Conservation (phyloP, 73 alveolate species). For the Symbiodinium natans region DNA sequence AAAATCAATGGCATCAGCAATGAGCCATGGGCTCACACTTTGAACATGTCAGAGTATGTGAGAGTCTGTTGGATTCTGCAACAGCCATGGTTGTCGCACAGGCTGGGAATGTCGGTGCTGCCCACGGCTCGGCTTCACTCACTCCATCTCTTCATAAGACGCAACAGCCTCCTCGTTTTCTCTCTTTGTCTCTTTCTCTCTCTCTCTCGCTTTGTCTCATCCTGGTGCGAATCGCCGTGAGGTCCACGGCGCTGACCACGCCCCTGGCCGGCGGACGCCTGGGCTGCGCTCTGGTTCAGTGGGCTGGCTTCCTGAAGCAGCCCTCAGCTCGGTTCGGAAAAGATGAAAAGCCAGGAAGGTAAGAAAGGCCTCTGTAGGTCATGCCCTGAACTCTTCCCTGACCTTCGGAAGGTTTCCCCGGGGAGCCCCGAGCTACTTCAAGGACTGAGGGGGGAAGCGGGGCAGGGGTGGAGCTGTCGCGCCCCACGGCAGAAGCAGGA, state of each 20-base stretch:
- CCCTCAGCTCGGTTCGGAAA: too few relatives aligned
- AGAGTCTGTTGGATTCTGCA: background rate
- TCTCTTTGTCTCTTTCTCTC: too few relatives aligned
- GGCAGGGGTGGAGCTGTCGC: too few relatives aligned
- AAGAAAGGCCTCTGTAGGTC: background rate
- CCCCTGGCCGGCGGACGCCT: slow-evolving; percentile 33
- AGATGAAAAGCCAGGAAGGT: background rate
- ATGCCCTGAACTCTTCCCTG: background rate
- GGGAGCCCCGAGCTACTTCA: slow-evolving; percentile 92
- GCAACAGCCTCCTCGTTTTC: background rate
- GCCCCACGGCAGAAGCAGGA: too few relatives aligned
- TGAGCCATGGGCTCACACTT: slow-evolving; percentile 58
- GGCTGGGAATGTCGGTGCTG: slow-evolving; percentile 92
- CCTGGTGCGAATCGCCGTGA: background rate
- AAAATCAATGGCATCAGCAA: slow-evolving; percentile 93
- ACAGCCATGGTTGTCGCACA: background rate
- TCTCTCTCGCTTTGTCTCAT: background rate
- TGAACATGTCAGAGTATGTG: too few relatives aligned
- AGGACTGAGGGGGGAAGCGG: slow-evolving; percentile 9
- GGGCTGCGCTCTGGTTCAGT: slow-evolving; percentile 93
- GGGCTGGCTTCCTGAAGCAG: slow-evolving; percentile 91
- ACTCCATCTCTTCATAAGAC: background rate
- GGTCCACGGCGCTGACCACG: slow-evolving; percentile 12
- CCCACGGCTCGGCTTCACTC: slow-evolving; percentile 19
- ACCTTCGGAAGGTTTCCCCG: slow-evolving; percentile 62